Base-by-base conservation (phyloP, 306 rosid genomes). In the Parietaria judaica region DNA sequence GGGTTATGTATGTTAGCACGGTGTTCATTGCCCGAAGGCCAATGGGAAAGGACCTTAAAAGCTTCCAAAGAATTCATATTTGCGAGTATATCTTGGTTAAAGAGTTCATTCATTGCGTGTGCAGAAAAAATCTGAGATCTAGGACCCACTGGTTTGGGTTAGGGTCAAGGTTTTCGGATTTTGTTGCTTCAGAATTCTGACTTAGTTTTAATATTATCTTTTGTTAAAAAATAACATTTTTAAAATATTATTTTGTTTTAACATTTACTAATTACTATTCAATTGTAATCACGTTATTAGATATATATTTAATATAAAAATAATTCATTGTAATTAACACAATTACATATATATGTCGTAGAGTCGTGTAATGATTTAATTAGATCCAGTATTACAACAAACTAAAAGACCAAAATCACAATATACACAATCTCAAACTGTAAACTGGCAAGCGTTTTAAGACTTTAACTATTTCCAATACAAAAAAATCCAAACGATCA, bases 31-130 rank as follows among this genome's bases (percentile, higher is more conserved):
- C 45, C 45, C 45, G 9, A 41, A 41, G 45, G 45, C 45, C 45
- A 41, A 41, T 5, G 9, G 9, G 45, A 41, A 41, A 41, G 45
- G 45, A 41, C 45, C 45, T 8, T 23, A 23, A 23, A 41, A 41
- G 9, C 9, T 41, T 49, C 53, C 13, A 49, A 49, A 49, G 53
- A 10, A 41, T 41, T 41, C 6, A 49, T 49, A 49, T 49, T n/a
- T 49, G 13, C 10, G 15, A 4, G 15, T n/a, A 49, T 49, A 49
- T 49, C 53, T 49, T n/a, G 15, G 13, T 49, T 49, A 4, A 5
- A 49, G 53, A 49, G 15, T 49, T 49, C 6, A 49, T 49, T 49
- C 53, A 49, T 49, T 49, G 53, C 53, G 53, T 49, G 53, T 49
- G 15, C 53, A 49, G 53, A 49, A 49, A 49, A 49, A 10, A 10